phyloP scores from a whole-genome alignment of 768 basidiomycete species.

The Lactifluus volemus region DNA sequence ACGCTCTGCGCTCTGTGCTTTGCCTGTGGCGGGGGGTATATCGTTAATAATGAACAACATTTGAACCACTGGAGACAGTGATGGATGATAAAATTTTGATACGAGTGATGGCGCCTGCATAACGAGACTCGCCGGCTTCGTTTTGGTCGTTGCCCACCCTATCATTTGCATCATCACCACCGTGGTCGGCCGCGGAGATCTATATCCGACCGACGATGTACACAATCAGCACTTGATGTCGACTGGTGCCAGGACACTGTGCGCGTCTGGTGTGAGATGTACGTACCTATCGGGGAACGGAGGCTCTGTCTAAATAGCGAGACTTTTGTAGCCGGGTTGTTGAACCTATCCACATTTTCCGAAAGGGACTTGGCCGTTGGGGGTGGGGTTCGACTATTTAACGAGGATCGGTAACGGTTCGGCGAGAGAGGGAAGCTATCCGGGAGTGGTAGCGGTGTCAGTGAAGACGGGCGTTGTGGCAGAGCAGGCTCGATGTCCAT shows the following conservation, averaged over 20 bases:
- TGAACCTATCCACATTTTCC: background rate
- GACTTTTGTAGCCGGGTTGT: slow-evolving; percentile 1
- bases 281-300: slow-evolving; percentile 13
- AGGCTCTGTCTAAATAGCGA: background rate
- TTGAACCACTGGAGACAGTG: background rate
- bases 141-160: background rate
- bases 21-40: too few relatives aligned
- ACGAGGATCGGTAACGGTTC: slow-evolving; percentile 11
- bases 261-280: background rate
- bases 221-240: background rate
- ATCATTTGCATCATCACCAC: background rate
- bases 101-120: background rate
- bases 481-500: background rate
- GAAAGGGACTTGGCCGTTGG: background rate
- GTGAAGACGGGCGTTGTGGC: background rate
- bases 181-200: background rate
- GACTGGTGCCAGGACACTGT: background rate
- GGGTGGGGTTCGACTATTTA: background rate
- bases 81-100: background rate
- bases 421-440: slow-evolving; percentile 9
- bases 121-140: background rate
- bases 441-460: background rate
- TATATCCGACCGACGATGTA: background rate
- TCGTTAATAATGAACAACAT: background rate
- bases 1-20: too few relatives aligned